A percentile compares a stretch with the other conserved stretches of the same genome.
phyloP scores from a whole-genome alignment of 2,329 filamentous ascomycete genomes.

The Chaetomiaceae sp. region DNA sequence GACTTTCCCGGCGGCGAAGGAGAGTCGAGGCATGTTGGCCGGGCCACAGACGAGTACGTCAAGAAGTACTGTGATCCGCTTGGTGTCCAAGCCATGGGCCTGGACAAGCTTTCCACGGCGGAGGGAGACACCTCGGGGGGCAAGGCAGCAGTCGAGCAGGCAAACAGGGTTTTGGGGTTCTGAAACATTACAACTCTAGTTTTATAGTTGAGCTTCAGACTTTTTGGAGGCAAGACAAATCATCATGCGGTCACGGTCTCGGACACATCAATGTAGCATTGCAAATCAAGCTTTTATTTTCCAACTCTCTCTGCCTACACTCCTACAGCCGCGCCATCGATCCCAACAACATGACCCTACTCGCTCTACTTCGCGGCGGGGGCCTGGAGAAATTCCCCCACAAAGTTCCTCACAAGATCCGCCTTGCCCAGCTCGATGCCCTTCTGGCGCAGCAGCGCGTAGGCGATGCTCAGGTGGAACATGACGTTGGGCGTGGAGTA shows the following conservation, averaged over 20 bases:
- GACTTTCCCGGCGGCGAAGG: slow-evolving; percentile 70
- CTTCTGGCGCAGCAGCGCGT: slow-evolving; percentile 50
- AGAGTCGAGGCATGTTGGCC: slow-evolving; percentile 50
- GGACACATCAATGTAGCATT: too few species aligned
- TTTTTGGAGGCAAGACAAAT: too few species aligned
- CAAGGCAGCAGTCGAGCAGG: slow-evolving; percentile 33
- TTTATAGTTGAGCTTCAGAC: too few species aligned
- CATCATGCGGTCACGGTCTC: too few species aligned
- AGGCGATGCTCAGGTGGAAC: slow-evolving; percentile 55
- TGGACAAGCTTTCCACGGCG: slow-evolving; percentile 34
- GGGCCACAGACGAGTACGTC: slow-evolving; percentile 40
- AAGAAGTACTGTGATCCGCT: slow-evolving; percentile 29
- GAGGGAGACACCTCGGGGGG: slow-evolving; percentile 33
- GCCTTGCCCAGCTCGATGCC: slow-evolving; percentile 55
- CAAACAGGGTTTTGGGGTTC: slow-evolving; percentile 44
- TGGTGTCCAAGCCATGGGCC: slow-evolving; percentile 42
- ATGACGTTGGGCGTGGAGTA: slow-evolving; percentile 54
- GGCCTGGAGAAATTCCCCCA: neutral
- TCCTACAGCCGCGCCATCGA: too few species aligned
- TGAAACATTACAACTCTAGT: too few species aligned
- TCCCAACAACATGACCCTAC: too few species aligned
- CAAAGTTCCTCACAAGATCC: slow-evolving; percentile 42
- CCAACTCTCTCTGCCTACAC: too few species aligned
- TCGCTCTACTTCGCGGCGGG: neutral
- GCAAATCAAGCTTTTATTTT: neutral